Percentiles rank a stretch among this genome's conserved stretches.
Conservation (phyloP, 116 monocot genomes). For the Dioscorea cayenensis region DNA sequence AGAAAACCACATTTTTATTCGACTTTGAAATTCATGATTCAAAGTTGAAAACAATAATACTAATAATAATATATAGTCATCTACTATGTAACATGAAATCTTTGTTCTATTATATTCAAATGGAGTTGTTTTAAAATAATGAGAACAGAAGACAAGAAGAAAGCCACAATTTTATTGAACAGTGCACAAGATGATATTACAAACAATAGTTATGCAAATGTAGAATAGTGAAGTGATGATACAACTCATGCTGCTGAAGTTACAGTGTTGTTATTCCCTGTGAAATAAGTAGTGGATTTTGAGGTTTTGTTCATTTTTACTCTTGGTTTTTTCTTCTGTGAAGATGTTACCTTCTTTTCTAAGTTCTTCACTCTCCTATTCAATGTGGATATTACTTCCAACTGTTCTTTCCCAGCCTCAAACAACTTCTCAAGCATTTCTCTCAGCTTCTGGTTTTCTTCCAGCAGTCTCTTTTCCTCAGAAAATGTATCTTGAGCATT, state of each 20-base stretch:
- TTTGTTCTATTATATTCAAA: no score
- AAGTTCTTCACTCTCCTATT: slow-evolving; percentile 43
- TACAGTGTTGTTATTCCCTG: neutral
- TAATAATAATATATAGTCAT: no score
- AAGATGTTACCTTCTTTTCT: slow-evolving; percentile 31
- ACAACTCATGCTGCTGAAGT: neutral
- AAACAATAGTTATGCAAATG: no score
- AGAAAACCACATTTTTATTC: no score
- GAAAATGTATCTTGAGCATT: neutral
- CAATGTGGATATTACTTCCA: slow-evolving; percentile 29
- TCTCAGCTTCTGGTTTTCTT: slow-evolving; percentile 46
- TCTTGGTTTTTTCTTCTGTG: slow-evolving; percentile 20
- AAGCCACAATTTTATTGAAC: no score
- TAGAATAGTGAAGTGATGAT: no score
- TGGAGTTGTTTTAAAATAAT: no score
- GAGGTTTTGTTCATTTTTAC: neutral
- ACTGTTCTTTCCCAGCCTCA: slow-evolving; percentile 33
- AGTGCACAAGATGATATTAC: no score
- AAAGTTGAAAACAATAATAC: no score
- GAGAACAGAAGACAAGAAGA: no score
- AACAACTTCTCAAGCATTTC: slow-evolving; percentile 43
- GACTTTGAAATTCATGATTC: no score
- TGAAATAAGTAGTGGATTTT: neutral
- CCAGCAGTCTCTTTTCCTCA: slow-evolving; percentile 19
- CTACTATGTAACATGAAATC: no score